Conservation (phyloP, 208 protist species). For the Angomonas desouzai region DNA sequence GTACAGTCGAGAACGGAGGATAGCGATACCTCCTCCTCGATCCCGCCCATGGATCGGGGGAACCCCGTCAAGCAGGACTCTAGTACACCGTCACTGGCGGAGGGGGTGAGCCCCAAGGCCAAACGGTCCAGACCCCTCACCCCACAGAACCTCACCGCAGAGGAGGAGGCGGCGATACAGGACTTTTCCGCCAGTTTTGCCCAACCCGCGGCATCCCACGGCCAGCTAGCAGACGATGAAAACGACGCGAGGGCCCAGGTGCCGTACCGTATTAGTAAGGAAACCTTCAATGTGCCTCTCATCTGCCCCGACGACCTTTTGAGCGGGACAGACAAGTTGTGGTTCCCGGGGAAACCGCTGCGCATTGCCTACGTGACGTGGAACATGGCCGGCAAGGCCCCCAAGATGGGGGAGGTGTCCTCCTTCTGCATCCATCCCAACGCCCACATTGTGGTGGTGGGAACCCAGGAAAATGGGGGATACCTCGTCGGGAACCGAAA, state of each 20-base stretch:
- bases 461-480: conserved; percentile 79
- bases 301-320: conserved; percentile 39
- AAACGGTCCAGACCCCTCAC: background rate
- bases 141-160: background rate
- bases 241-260: conserved; percentile 27
- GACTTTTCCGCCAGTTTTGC: background rate
- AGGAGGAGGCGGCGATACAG: conserved; percentile 1
- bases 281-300: conserved; percentile 60
- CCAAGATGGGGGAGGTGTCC: conserved; percentile 47
- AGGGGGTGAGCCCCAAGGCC: background rate
- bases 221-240: conserved; percentile 23
- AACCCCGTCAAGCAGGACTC: too few relatives aligned
- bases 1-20: background rate
- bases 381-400: conserved; percentile 67
- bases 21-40: background rate
- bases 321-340: conserved; percentile 27
- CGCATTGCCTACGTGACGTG: conserved; percentile 75
- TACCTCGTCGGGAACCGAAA: conserved; percentile 41
- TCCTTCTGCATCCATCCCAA: conserved; percentile 68
- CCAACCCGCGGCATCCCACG: background rate
- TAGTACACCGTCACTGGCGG: too few relatives aligned
- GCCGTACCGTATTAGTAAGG: conserved; percentile 38
- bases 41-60: too few relatives aligned
- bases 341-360: conserved; percentile 63
- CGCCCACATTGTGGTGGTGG: conserved; percentile 76